Evolutionary conservation across 371 early-diverging fungal genomes (phyloP).

Genomic region (Nosema muscidifuracis): DNA sequence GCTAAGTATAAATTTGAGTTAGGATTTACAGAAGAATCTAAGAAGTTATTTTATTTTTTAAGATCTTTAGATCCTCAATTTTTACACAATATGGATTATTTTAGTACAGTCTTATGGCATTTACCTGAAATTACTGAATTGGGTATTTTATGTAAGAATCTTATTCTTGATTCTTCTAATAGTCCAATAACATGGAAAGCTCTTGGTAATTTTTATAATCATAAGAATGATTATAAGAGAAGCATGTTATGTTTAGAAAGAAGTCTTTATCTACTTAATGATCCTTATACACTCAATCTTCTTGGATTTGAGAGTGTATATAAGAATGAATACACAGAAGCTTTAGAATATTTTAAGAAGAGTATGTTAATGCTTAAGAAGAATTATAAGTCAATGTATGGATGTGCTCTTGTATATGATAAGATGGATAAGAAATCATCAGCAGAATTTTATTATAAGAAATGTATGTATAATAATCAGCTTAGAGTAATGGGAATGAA

Average conservation of each 20-base stretch:
- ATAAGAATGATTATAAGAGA: slow-evolving; percentile 49
- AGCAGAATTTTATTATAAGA: slow-evolving; percentile 53
- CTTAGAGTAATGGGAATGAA: slow-evolving; percentile 54
- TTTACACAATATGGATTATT: slow-evolving; percentile 58
- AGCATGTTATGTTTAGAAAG: slow-evolving; percentile 55
- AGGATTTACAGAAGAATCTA: slow-evolving; percentile 21
- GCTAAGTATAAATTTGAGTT: slow-evolving; percentile 24
- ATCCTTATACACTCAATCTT: slow-evolving; percentile 55
- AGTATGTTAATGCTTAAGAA: slow-evolving; percentile 50
- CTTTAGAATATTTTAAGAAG: slow-evolving; percentile 54
- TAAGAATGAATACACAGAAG: slow-evolving; percentile 55
- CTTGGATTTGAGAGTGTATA: slow-evolving; percentile 62
- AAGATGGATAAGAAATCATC: slow-evolving; percentile 53
- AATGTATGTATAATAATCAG: slow-evolving; percentile 51
- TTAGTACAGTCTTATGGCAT: slow-evolving; percentile 61
- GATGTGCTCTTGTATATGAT: slow-evolving; percentile 60
- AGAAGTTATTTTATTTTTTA: slow-evolving; percentile 48
- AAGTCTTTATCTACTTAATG: slow-evolving; percentile 49
- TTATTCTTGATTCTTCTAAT: slow-evolving; percentile 47
- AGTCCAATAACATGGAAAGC: slow-evolving; percentile 57
- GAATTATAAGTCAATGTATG: slow-evolving; percentile 60
- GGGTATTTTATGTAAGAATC: slow-evolving; percentile 52
- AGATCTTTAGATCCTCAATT: slow-evolving; percentile 50
- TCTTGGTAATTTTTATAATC: slow-evolving; percentile 61
- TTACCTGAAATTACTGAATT: slow-evolving; percentile 47